Evolutionary conservation across 306 rosid species (phyloP), one percentile per base, ranked within the genome.

Genomic region (Calophaca sinica): DNA sequence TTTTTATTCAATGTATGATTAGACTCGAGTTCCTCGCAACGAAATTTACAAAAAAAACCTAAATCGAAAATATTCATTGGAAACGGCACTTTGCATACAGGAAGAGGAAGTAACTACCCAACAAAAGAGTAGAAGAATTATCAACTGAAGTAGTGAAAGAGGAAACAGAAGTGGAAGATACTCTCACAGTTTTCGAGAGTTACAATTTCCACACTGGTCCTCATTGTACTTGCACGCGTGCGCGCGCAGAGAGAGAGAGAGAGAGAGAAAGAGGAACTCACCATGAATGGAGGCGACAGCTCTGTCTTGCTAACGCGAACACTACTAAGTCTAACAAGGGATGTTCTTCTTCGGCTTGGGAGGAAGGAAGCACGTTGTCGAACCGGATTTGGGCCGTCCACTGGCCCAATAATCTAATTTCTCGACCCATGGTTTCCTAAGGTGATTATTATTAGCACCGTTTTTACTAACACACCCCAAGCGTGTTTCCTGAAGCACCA

Each of bases 221-320:
- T 7, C 12, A 15, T 42, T n/a, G 70, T 53, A 60, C 15, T 73
- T 36, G 45, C 26, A 5, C 29, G 0, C 6, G 9, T 14, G 14
- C 8, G 49, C 3, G 9, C 29, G n/a, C 44, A 41, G 26, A 31
- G 26, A 20, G 26, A 6, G 41, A 73, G 58, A 67, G 38, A 35
- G 55, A 61, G 69, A 66, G 70, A 35, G 55, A 61, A 64, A 66
- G 70, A 35, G 42, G 50, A 3, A 45, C 80, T 72, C 73, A 80
- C 82, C 62, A 6, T 38, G 38, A 68, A 68, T 5, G 83, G 62
- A 54, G 62, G 77, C 49, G 20, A 63, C 35, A 64, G 57, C 61
- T 72, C 20, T 4, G 64, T 58, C n/a, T 64, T 9, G 7, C 10
- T 42, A 42, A 42, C 2, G 36, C 6, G 50, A 26, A 52, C 53